A percentile compares a stretch with the other conserved stretches of the same genome.
Evolutionary conservation across 305 asterid species (phyloP).

Genomic region (Fraxinus nigra): DNA sequence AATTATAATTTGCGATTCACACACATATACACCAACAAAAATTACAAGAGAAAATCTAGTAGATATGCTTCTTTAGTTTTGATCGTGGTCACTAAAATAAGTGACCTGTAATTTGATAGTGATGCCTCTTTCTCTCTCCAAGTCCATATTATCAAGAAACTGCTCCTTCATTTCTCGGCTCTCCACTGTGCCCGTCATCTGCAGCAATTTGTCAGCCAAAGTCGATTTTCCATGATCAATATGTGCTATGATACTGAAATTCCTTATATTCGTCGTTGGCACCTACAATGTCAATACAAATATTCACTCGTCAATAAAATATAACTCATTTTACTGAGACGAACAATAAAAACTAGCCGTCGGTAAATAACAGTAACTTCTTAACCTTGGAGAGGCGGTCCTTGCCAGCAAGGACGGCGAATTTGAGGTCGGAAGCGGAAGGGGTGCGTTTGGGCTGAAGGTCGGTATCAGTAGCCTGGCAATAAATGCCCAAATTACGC

Average conservation of each 20-base stretch:
- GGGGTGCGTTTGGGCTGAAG: conserved; percentile 34
- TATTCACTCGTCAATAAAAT: conserved; percentile 19
- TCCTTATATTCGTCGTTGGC: conserved; percentile 74
- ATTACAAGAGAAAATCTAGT: not conserved
- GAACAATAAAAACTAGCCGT: not conserved
- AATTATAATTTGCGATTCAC: too few species aligned
- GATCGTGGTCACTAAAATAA: not conserved
- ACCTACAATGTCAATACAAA: conserved; percentile 46
- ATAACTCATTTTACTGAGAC: not conserved
- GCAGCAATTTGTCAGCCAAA: conserved; percentile 89
- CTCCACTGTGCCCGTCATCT: conserved; percentile 92
- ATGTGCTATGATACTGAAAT: conserved; percentile 91
- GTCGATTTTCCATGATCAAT: conserved; percentile 98
- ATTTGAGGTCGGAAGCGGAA: conserved; percentile 38
- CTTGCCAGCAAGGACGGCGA: conserved; percentile 52
- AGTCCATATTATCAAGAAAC: conserved; percentile 97
- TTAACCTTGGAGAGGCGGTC: conserved; percentile 65
- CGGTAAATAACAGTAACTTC: not conserved
- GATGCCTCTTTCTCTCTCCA: conserved; percentile 99
- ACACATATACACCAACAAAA: too few species aligned
- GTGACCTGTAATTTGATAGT: conserved; percentile 93
- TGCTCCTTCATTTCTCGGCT: conserved; percentile 95
- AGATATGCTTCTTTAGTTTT: not conserved
- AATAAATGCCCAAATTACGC: conserved; percentile 29
- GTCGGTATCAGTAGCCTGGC: conserved; percentile 49